phyloP scores from a whole-genome alignment of 2,329 filamentous ascomycete genomes.

The Chaetothyriales sp. region DNA sequence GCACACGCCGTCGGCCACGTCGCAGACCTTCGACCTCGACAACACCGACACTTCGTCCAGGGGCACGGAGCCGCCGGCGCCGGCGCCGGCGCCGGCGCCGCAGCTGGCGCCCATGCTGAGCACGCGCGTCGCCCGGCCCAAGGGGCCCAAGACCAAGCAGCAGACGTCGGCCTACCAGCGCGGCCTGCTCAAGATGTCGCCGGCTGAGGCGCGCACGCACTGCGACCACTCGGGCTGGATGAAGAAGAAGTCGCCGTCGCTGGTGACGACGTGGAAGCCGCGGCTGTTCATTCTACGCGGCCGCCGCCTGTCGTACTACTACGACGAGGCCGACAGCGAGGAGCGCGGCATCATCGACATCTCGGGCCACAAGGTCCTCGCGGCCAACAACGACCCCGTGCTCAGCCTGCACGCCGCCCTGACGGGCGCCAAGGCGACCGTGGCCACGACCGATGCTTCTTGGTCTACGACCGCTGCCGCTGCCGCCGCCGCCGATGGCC shows the following conservation, averaged over 20 bases:
- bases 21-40: slow-evolving; percentile 65
- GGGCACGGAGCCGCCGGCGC: slow-evolving; percentile 32
- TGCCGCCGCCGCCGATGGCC: slow-evolving; percentile 46
- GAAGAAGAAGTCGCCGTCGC: slow-evolving; percentile 94
- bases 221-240: slow-evolving; percentile 98
- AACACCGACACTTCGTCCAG: slow-evolving; percentile 49
- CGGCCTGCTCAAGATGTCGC: slow-evolving; percentile 67
- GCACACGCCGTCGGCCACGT: slow-evolving; percentile 47
- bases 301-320: slow-evolving; percentile 86
- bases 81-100: too few species aligned
- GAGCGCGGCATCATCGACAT: slow-evolving; percentile 97
- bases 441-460: slow-evolving; percentile 19
- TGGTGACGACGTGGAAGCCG: slow-evolving; percentile 97
- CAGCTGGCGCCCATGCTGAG: slow-evolving; percentile 31
- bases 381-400: slow-evolving; percentile 79
- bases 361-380: slow-evolving; percentile 90
- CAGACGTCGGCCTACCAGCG: slow-evolving; percentile 87
- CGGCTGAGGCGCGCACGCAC: slow-evolving; percentile 67
- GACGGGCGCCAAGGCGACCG: slow-evolving; percentile 65
- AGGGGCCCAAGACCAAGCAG: slow-evolving; percentile 63
- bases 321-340: slow-evolving; percentile 79
- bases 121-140: slow-evolving; percentile 36
- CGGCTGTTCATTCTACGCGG: slow-evolving; percentile 91
- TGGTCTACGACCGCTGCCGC: slow-evolving; percentile 18
- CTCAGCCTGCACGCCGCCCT: slow-evolving; percentile 84